Evolutionary conservation across 176 grass and related monocot species (phyloP).

Genomic region (Oryza coarctata): DNA sequence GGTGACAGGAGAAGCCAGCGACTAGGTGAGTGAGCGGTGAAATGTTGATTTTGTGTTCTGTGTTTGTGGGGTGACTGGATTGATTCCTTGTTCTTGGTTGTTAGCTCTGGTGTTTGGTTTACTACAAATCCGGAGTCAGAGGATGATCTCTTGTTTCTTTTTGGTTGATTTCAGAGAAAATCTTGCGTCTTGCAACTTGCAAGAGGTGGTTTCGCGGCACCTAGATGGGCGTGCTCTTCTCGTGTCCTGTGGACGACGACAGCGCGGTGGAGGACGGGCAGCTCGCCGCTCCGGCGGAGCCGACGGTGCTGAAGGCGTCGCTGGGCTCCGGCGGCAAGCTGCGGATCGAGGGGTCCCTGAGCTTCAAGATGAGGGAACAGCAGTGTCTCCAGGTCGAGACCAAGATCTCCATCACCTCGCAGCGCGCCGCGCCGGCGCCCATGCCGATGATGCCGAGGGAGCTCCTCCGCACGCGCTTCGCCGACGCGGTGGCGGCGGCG

Average conservation of each 20-base stretch:
- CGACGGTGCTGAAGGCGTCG: slow-evolving; percentile 48
- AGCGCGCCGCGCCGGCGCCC: slow-evolving; percentile 13
- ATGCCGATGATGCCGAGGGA: slow-evolving; percentile 27
- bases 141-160: neutral
- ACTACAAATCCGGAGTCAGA: no score
- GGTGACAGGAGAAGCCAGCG: neutral
- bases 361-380: slow-evolving; percentile 56
- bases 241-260: slow-evolving; percentile 39
- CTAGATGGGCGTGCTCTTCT: slow-evolving; percentile 55
- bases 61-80: neutral
- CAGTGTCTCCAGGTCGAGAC: slow-evolving; percentile 46
- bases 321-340: slow-evolving; percentile 60
- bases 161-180: neutral
- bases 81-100: neutral
- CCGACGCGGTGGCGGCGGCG: neutral
- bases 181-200: neutral
- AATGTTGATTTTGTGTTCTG: neutral
- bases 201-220: no score
- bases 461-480: slow-evolving; percentile 15
- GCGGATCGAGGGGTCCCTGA: slow-evolving; percentile 56
- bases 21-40: neutral
- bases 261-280: neutral
- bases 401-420: slow-evolving; percentile 48
- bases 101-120: neutral
- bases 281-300: neutral